Evolutionary conservation across 441 rosid genomes (phyloP), one percentile per base, ranked within the genome.

Genomic region (Rhodomyrtus psidioides): DNA sequence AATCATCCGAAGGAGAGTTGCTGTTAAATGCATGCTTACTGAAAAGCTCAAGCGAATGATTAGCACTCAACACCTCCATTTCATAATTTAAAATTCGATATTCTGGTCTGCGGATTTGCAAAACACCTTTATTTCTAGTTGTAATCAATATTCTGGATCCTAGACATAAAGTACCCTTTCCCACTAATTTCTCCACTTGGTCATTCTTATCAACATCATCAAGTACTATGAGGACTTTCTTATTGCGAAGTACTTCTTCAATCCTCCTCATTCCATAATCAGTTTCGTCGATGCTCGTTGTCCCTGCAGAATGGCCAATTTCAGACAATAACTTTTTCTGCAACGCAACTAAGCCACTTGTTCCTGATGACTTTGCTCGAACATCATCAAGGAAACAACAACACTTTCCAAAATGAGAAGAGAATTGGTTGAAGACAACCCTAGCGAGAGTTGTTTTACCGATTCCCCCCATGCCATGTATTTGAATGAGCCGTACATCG

Each of bases 281-380:
- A 62, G 6, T 30, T 0, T 16, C 0, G 1, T 62, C 7, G 4
- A 62, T 62, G 44, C 24, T 17, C 13, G 0, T 17, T 8, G 7
- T 16, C 30, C 75, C 24, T 17, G 0, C 1, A 30, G 3, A 24
- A 0, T 4, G 23, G 44, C 13, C 1, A 0, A 30, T 9, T 21
- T 62, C 44, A 0, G 24, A 17, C 0, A 4, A 2, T 30, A 30
- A 62, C 44, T 9, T 30, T 30, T 16, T 30, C 8, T 30, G 44
- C 44, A 62, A 17, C 75, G 30, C 9, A 62, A 30, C 24, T 28
- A 30, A 30, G 75, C 9, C 24, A 62, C 30, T 6, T 4, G 24
- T 49, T 10, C 53, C 4, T 1, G 42, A 62, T 62, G 75, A 28
- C 7, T 62, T 17, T 0, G 0, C 75, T 30, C 75, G 4, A 9